These are phyloP conservation scores for Phytophthora hibernalis DNA, from an alignment of 352 stramenopile genomes.

Conservation along the genomic window DNA sequence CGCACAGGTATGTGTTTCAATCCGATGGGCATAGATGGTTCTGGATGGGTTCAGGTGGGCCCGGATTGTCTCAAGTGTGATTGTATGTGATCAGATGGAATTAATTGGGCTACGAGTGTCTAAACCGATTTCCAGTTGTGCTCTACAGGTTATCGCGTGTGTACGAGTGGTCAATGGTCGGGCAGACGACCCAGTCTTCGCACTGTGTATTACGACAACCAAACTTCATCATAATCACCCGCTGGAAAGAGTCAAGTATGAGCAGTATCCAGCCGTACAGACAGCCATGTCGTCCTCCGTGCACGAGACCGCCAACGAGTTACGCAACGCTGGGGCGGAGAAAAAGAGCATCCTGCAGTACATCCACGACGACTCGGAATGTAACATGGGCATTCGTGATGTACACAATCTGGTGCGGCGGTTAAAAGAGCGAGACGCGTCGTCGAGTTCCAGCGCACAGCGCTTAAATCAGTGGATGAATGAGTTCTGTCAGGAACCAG, in stretches of 20 bases:
- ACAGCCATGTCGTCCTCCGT: not conserved
- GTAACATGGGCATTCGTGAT: not conserved
- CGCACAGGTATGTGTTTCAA: too few species aligned
- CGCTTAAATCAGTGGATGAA: not conserved
- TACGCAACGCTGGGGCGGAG: not conserved
- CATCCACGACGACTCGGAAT: not conserved
- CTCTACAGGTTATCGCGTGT: not conserved
- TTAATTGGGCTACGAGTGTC: not conserved
- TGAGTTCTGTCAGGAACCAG: not conserved
- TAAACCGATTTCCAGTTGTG: not conserved
- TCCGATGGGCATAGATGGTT: too few species aligned
- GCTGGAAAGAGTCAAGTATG: not conserved
- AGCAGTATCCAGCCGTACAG: not conserved
- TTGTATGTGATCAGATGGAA: not conserved
- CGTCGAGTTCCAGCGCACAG: not conserved
- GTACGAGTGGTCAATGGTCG: not conserved
- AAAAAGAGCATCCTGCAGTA: not conserved
- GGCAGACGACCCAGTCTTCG: not conserved
- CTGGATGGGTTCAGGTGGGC: not conserved
- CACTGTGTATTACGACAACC: not conserved
- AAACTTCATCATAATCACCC: not conserved
- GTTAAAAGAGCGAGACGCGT: not conserved
- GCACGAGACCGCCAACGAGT: not conserved
- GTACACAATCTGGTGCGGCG: not conserved
- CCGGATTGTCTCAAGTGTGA: not conserved